A percentile compares a stretch with the other conserved stretches of the same genome.
Conservation (phyloP, 192 early-diverging fungal genomes). For the Umbelopsis isabellina region DNA sequence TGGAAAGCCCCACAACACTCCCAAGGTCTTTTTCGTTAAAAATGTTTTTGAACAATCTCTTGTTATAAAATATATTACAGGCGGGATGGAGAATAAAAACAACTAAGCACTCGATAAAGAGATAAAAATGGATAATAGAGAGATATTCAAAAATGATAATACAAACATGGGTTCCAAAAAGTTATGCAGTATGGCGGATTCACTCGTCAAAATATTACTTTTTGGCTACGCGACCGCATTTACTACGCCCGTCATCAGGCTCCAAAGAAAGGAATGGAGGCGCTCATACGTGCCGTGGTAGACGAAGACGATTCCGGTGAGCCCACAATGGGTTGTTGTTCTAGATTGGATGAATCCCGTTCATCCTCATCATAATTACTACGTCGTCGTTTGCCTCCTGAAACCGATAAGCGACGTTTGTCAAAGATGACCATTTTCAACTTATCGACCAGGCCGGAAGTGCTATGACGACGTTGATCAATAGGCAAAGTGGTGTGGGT, state of each 20-base stretch:
- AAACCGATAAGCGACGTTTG: conserved; percentile 15
- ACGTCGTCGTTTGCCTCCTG: conserved; percentile 1
- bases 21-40: not conserved
- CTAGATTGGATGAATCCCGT: not conserved
- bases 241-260: too few species aligned
- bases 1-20: too few species aligned
- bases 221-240: too few species aligned
- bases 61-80: not conserved
- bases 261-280: not conserved
- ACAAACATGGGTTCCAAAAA: too few species aligned
- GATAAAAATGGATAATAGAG: not conserved
- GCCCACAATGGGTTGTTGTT: not conserved
- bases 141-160: not conserved
- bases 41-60: not conserved
- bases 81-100: not conserved
- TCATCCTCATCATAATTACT: conserved; percentile 12
- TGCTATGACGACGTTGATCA: conserved; percentile 8
- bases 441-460: conserved; percentile 1
- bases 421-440: conserved; percentile 20
- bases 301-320: not conserved
- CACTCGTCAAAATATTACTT: too few species aligned
- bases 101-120: not conserved
- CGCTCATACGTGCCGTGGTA: not conserved
- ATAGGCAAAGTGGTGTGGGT: not conserved
- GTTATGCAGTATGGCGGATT: too few species aligned